These are phyloP conservation scores for Microdochium nivale DNA, from an alignment of 2,329 filamentous ascomycete species.

Conservation along the genomic window DNA sequence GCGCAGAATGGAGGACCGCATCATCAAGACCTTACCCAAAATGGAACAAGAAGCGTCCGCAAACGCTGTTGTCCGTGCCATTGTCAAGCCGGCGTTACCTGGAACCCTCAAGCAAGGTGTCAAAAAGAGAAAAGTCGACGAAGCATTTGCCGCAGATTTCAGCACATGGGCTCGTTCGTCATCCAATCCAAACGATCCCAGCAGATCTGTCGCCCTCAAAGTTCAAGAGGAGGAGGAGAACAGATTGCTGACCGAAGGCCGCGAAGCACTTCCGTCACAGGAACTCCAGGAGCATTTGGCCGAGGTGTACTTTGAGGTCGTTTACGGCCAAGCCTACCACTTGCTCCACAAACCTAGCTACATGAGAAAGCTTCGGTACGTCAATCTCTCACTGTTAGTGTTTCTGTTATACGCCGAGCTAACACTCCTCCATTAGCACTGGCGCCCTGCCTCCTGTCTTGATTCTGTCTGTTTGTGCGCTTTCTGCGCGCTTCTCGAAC, in stretches of 20 bases:
- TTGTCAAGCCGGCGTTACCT: conserved; percentile 72
- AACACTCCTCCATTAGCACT: conserved; percentile 37
- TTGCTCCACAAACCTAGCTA: conserved; percentile 95
- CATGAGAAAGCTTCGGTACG: conserved; percentile 73
- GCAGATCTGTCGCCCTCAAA: conserved; percentile 43
- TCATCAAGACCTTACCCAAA: conserved; percentile 91
- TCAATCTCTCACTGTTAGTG: conserved; percentile 9
- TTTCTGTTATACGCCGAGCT: conserved; percentile 8
- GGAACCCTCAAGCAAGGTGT: conserved; percentile 47
- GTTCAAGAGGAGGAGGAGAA: conserved; percentile 64
- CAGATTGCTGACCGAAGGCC: conserved; percentile 71
- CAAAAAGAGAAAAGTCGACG: conserved; percentile 78
- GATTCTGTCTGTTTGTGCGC: conserved; percentile 86
- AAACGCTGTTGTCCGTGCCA: conserved; percentile 63
- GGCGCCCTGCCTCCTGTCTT: conserved; percentile 82
- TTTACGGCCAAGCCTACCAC: conserved; percentile 93
- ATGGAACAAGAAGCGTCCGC: conserved; percentile 62
- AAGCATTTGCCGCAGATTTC: conserved; percentile 77
- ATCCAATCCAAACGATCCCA: conserved; percentile 38
- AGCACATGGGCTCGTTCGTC: conserved; percentile 68
- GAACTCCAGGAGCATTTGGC: conserved; percentile 90
- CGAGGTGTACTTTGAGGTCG: conserved; percentile 90
- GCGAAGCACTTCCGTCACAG: conserved; percentile 70
- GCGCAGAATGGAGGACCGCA: conserved; percentile 95
- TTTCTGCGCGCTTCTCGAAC: conserved; percentile 89